Conservation (phyloP, 2,329 filamentous ascomycete genomes). For the Botrytis elliptica region DNA sequence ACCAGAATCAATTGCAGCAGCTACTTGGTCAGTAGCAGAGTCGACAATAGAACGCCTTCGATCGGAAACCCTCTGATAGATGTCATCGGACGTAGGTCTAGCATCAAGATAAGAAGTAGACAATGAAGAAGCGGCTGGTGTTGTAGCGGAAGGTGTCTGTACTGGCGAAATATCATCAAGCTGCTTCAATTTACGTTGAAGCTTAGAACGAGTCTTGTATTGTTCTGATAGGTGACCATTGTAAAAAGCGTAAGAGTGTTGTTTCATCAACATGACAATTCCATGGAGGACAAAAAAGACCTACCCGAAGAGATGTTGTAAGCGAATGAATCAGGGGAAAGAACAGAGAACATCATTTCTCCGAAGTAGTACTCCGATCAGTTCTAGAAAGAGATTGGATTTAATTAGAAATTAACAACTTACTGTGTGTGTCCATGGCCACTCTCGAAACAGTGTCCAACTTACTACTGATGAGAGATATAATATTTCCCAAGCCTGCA, state of each 20-base stretch:
- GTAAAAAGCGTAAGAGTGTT: conserved; percentile 57
- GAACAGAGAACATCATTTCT: background rate
- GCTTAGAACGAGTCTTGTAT: conserved; percentile 50
- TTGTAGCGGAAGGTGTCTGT: conserved; percentile 45
- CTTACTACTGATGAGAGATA: conserved; percentile 63
- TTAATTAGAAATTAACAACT: background rate
- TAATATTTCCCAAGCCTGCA: conserved; percentile 63
- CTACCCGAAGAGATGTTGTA: background rate
- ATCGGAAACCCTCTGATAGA: conserved; percentile 46
- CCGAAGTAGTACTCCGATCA: background rate
- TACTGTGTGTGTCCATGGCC: conserved; percentile 81
- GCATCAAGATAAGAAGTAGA: conserved; percentile 48
- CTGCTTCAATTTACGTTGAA: conserved; percentile 53
- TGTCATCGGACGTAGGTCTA: conserved; percentile 44
- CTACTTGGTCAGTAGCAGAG: conserved; percentile 59
- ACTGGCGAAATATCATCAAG: conserved; percentile 54
- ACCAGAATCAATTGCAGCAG: conserved; percentile 59
- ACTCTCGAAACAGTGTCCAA: conserved; percentile 68
- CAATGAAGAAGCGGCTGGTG: conserved; percentile 44
- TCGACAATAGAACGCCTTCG: conserved; percentile 27
- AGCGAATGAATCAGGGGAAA: background rate
- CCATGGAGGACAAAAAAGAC: conserved; percentile 70
- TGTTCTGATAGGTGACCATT: conserved; percentile 69
- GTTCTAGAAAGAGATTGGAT: background rate
- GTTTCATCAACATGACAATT: conserved; percentile 78